Evolutionary conservation across 805 yeast genomes (phyloP).

Genomic region (Maudiozyma bulderi): DNA sequence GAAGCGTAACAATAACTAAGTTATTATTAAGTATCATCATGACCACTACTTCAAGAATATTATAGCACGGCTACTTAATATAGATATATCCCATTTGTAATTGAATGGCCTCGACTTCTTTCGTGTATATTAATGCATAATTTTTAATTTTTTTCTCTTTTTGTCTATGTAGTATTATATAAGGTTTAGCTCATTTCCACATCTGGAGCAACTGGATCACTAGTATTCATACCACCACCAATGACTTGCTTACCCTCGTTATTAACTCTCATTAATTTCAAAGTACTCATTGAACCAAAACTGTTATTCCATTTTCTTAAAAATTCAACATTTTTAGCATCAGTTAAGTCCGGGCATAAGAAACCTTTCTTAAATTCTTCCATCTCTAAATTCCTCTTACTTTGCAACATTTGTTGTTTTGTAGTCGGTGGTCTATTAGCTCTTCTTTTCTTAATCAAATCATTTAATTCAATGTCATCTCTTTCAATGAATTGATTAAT

Average conservation of each 20-base stretch:
- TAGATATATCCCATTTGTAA: no score
- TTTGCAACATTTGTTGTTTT: conserved; percentile 59
- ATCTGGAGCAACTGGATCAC: neutral
- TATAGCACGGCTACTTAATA: no score
- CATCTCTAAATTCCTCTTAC: conserved; percentile 49
- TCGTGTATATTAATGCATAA: neutral
- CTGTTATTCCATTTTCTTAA: conserved; percentile 76
- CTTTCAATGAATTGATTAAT: conserved; percentile 55
- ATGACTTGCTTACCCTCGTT: conserved; percentile 19
- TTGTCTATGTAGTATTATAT: neutral
- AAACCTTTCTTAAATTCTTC: conserved; percentile 62
- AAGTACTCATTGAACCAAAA: conserved; percentile 60
- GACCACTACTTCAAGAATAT: no score
- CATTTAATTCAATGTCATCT: conserved; percentile 67
- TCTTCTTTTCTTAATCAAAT: conserved; percentile 53
- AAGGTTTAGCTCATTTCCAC: neutral
- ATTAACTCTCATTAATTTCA: conserved; percentile 39
- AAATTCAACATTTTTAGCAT: conserved; percentile 45
- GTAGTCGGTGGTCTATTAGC: conserved; percentile 80
- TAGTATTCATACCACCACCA: conserved; percentile 7
- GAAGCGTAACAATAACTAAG: no score
- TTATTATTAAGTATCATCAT: no score
- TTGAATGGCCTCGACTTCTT: no score
- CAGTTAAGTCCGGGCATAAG: conserved; percentile 62
- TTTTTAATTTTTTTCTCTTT: neutral